phyloP scores from a whole-genome alignment of 805 yeast genomes.

The Candida stauntonica region DNA sequence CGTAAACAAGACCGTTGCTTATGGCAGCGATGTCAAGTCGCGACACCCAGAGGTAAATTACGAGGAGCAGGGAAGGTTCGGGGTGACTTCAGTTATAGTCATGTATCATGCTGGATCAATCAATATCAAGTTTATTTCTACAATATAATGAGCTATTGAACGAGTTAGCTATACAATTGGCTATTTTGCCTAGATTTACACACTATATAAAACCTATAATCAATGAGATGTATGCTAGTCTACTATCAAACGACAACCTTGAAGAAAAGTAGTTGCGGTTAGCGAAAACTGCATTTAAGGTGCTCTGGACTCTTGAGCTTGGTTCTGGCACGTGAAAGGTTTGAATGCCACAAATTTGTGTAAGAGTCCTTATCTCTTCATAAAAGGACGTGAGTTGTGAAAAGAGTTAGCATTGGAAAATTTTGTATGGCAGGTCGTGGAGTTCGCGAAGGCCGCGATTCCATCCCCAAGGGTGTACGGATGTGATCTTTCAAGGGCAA shows the following conservation, averaged over 20 bases:
- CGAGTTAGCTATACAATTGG: too few relatives aligned
- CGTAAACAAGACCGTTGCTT: too few relatives aligned
- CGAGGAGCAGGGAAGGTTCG: too few relatives aligned
- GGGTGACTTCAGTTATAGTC: too few relatives aligned
- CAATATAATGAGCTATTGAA: too few relatives aligned
- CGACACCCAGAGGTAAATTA: too few relatives aligned
- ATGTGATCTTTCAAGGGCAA: background rate
- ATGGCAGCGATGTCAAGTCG: too few relatives aligned
- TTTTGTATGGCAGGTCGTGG: background rate
- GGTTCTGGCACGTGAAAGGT: conserved; percentile 8
- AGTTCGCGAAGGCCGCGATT: too few relatives aligned
- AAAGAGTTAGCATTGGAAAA: background rate
- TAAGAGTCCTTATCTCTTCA: conserved; percentile 7
- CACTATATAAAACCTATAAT: too few relatives aligned
- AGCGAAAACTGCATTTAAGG: conserved; percentile 28
- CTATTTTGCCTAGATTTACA: too few relatives aligned
- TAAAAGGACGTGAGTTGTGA: background rate
- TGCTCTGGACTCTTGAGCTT: conserved; percentile 20
- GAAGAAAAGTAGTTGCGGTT: conserved; percentile 29
- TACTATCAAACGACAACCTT: conserved; percentile 33
- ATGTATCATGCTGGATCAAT: too few relatives aligned
- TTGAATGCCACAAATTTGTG: conserved; percentile 15
- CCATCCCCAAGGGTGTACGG: background rate
- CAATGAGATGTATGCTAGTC: conserved; percentile 29
- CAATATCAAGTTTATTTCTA: too few relatives aligned